Base-by-base conservation (phyloP, 1,139 yeast species). In the Debaryomycetaceae sp. region DNA sequence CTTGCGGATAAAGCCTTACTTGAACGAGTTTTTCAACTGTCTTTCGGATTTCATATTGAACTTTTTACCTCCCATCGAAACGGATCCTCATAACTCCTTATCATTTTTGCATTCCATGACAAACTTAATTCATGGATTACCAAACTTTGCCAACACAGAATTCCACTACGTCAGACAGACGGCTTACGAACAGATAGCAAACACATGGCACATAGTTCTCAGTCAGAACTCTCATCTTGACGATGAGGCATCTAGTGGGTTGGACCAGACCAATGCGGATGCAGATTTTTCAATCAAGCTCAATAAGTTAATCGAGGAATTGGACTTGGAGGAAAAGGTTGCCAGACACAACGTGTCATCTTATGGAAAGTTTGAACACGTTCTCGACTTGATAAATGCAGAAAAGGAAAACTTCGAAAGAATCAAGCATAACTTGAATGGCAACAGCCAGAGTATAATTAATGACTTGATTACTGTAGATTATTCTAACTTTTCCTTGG, bases 181-280 rank as follows among this genome's bases (percentile, higher is more conserved):
- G 59, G 93, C 96, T 36, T 82, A 84, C 59, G 95, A 88, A 55
- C 95, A 89, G 62, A 69, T 93, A 22, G 79, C 87, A 33, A 78
- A 80, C 48, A 87, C 95, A 11, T 88, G 96, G 88, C 68, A 79
- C 44, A 75, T 83, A 34, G 78, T 81, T 11, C 72, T 89, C 44
- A 69, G 69, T 45, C 83, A 77, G 36, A 57, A 59, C 34, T 46
- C 51, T 36, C 53, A 49, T 39, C 48, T 49, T 8, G 56, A 50
- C 24, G 55, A 43, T 31, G 46, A 45, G 7, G 54, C 54, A 22
- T 31, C 45, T 5, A 45, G 51, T 34, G 42, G 41, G 20, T 24
- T 35, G 11, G 36, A 37, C 20, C 14, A 41, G n/a, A 37, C 36
- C 24, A 9, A 31, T 22, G n/a, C 37, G 8, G 45, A 43, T 17